phyloP scores from a whole-genome alignment of 768 basidiomycete species.

The Plicaturopsis crispa region DNA sequence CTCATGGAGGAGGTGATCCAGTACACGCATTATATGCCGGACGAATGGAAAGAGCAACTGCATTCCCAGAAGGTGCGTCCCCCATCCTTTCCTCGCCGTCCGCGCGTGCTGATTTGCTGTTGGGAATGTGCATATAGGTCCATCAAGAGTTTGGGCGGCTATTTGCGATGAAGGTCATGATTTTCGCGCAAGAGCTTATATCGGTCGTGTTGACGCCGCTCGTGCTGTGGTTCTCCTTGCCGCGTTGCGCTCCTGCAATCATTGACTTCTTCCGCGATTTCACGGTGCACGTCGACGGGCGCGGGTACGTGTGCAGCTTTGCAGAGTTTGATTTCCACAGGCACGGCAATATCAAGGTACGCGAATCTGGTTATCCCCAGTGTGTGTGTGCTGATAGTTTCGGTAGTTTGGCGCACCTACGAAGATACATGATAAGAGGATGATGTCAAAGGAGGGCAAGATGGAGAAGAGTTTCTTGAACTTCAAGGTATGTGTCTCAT shows the following conservation, averaged over 20 bases:
- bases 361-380: constrained; percentile 11
- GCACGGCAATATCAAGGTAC: constrained; percentile 85
- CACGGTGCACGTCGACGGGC: constrained; percentile 90
- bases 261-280: constrained; percentile 99
- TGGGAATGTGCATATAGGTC: constrained; percentile 47
- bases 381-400: constrained; percentile 2
- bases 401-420: constrained; percentile 80
- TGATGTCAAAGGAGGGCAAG: constrained; percentile 88
- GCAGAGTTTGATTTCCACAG: constrained; percentile 97
- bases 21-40: constrained; percentile 95
- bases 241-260: constrained; percentile 81
- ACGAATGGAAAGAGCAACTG: constrained; percentile 81
- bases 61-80: constrained; percentile 84
- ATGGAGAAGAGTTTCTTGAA: constrained; percentile 98
- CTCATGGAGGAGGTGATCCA: constrained; percentile 89
- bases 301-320: constrained; percentile 96
- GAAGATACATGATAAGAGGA: constrained; percentile 56
- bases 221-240: constrained; percentile 89
- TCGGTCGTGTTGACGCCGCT: constrained; percentile 94
- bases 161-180: constrained; percentile 86
- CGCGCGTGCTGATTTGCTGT: too few relatives aligned
- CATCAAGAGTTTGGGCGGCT: constrained; percentile 88
- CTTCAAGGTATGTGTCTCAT: constrained; percentile 56
- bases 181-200: constrained; percentile 82
- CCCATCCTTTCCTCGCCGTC: too few relatives aligned